These are phyloP conservation scores for Trichosanthes cucumerina DNA, from an alignment of 306 rosid species.

Conservation along the genomic window DNA sequence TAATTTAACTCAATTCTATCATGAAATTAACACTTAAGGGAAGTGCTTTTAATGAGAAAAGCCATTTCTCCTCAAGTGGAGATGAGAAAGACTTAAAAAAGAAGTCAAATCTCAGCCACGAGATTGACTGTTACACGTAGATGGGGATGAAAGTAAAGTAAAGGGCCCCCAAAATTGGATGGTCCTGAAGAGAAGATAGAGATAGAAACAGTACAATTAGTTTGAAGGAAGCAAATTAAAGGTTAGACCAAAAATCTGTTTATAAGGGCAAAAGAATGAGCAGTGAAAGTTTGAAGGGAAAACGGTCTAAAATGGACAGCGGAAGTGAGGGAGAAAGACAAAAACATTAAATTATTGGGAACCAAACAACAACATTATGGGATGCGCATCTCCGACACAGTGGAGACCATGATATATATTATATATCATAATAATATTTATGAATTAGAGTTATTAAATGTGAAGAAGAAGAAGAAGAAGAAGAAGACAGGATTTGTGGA, in stretches of 20 bases:
- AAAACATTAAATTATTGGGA: background rate
- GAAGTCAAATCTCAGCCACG: background rate
- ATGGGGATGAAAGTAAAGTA: too few relatives aligned
- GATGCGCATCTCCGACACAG: background rate
- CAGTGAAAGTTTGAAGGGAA: too few relatives aligned
- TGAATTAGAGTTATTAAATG: background rate
- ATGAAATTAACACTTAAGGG: too few relatives aligned
- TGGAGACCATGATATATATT: background rate
- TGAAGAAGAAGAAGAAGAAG: background rate
- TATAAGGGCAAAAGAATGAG: background rate
- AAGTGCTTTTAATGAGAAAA: too few relatives aligned
- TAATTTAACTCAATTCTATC: too few relatives aligned
- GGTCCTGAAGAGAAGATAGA: background rate
- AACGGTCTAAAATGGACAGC: background rate
- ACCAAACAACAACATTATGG: background rate
- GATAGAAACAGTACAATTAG: background rate
- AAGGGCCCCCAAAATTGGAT: background rate
- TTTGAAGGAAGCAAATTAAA: background rate
- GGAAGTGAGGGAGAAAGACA: background rate
- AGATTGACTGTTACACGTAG: background rate
- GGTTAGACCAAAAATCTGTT: background rate
- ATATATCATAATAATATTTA: too few relatives aligned
- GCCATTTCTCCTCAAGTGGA: too few relatives aligned
- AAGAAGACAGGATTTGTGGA: too few relatives aligned
- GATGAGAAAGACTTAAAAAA: background rate